Evolutionary conservation across 768 basidiomycete species (phyloP).

Genomic region (Agrocybe pediades): DNA sequence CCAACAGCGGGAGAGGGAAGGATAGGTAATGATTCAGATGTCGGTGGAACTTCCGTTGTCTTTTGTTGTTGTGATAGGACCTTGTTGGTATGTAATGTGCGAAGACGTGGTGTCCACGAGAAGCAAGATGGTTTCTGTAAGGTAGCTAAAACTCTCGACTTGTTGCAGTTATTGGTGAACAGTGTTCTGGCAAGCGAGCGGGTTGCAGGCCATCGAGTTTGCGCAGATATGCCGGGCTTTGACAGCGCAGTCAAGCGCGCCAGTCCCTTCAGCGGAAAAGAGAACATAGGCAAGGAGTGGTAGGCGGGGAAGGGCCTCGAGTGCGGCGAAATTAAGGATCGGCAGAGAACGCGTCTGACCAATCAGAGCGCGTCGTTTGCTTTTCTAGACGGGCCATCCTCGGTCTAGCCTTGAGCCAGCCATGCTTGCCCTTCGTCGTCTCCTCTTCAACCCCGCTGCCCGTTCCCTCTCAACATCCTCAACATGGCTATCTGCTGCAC

Average conservation of each 20-base stretch:
- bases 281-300: slow-evolving; percentile 20
- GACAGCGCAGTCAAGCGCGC: slow-evolving; percentile 11
- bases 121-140: neutral
- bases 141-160: neutral
- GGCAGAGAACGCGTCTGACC: slow-evolving; percentile 4
- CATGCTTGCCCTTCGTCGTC: slow-evolving; percentile 40
- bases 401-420: slow-evolving; percentile 8
- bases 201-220: neutral
- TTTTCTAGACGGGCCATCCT: slow-evolving; percentile 7
- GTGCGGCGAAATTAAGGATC: too few species aligned
- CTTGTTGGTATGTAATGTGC: slow-evolving; percentile 10
- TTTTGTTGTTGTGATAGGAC: slow-evolving; percentile 1
- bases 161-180: slow-evolving; percentile 1
- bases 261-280: slow-evolving; percentile 24
- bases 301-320: neutral
- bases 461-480: slow-evolving; percentile 32
- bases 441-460: slow-evolving; percentile 23
- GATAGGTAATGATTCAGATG: slow-evolving; percentile 42
- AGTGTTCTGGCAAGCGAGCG: neutral
- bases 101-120: neutral
- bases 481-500: slow-evolving; percentile 17
- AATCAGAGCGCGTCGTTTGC: slow-evolving; percentile 12
- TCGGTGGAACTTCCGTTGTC: slow-evolving; percentile 7
- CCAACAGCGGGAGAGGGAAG: slow-evolving; percentile 73
- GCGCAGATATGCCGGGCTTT: neutral